phyloP scores from a whole-genome alignment of 495 filamentous ascomycete species.

The Neurospora africana region DNA sequence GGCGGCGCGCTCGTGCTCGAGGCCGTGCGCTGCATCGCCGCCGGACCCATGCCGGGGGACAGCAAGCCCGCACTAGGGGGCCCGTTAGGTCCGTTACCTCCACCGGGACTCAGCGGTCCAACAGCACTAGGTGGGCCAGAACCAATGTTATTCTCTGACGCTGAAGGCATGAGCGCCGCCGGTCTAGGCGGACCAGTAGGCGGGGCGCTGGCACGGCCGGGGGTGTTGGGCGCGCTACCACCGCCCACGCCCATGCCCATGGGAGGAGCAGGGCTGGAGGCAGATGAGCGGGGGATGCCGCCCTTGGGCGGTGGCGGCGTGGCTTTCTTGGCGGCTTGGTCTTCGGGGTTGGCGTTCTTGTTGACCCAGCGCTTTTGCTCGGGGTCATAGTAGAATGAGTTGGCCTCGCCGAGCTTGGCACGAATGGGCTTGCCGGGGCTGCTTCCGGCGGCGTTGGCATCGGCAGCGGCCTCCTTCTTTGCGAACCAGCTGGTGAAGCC shows the following conservation, averaged over 20 bases:
- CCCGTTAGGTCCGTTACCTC: not conserved
- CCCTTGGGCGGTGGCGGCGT: constrained; percentile 41
- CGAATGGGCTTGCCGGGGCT: constrained; percentile 61
- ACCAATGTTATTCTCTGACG: constrained; percentile 6
- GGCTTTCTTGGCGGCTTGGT: constrained; percentile 32
- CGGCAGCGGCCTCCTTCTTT: constrained; percentile 49
- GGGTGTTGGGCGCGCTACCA: constrained; percentile 10
- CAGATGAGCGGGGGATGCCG: constrained; percentile 19
- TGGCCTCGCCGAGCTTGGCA: constrained; percentile 93
- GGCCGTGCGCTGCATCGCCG: constrained; percentile 34
- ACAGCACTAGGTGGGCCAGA: not conserved
- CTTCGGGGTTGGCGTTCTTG: constrained; percentile 66
- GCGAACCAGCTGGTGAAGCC: constrained; percentile 74
- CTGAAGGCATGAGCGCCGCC: constrained; percentile 35
- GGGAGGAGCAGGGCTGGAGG: constrained; percentile 22
- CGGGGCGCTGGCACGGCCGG: constrained; percentile 22
- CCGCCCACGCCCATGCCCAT: constrained; percentile 3
- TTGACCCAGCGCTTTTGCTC: constrained; percentile 97
- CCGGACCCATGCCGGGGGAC: constrained; percentile 24
- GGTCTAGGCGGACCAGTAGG: constrained; percentile 29
- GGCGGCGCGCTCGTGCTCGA: constrained; percentile 35
- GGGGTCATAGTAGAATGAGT: constrained; percentile 84
- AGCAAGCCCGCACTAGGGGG: not conserved
- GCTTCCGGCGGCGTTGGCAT: constrained; percentile 12
- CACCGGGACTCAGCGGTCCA: not conserved